phyloP scores from a whole-genome alignment of 768 basidiomycete species.

The Serendipita vermifera region DNA sequence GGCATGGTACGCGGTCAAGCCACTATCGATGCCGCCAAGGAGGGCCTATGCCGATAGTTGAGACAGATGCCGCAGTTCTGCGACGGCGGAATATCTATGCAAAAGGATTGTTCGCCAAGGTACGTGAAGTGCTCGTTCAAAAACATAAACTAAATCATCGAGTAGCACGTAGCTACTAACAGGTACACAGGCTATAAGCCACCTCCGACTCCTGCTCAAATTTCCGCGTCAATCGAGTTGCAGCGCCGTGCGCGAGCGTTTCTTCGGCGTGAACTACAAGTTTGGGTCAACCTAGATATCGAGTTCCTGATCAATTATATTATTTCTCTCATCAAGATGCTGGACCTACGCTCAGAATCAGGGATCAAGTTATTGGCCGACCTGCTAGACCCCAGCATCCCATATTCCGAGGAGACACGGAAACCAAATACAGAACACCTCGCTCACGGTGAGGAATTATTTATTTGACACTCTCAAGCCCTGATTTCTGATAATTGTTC shows the following conservation, averaged over 20 bases:
- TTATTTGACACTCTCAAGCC: constrained; percentile 1
- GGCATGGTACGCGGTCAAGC: too few relatives aligned
- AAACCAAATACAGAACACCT: constrained; percentile 80
- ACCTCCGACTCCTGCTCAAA: constrained; percentile 75
- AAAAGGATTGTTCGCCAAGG: constrained; percentile 75
- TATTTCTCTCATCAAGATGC: constrained; percentile 78
- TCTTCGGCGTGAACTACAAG: constrained; percentile 68
- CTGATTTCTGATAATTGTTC: not conserved
- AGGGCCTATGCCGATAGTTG: too few relatives aligned
- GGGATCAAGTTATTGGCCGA: constrained; percentile 68
- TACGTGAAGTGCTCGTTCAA: constrained; percentile 24
- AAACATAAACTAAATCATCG: constrained; percentile 11
- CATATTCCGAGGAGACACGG: constrained; percentile 42
- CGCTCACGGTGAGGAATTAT: constrained; percentile 58
- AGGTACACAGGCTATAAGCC: constrained; percentile 76
- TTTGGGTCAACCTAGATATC: constrained; percentile 83
- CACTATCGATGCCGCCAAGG: too few relatives aligned
- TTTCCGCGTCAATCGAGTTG: constrained; percentile 60
- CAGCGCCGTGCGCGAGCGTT: constrained; percentile 68
- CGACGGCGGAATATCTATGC: constrained; percentile 70
- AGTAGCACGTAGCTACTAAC: constrained; percentile 84
- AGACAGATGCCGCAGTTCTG: constrained; percentile 59
- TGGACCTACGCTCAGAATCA: constrained; percentile 84
- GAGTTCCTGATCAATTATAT: constrained; percentile 90
- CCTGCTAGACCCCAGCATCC: constrained; percentile 68